These are phyloP conservation scores for Ustulina deusta DNA, from an alignment of 2,329 filamentous ascomycete genomes.

Conservation along the genomic window DNA sequence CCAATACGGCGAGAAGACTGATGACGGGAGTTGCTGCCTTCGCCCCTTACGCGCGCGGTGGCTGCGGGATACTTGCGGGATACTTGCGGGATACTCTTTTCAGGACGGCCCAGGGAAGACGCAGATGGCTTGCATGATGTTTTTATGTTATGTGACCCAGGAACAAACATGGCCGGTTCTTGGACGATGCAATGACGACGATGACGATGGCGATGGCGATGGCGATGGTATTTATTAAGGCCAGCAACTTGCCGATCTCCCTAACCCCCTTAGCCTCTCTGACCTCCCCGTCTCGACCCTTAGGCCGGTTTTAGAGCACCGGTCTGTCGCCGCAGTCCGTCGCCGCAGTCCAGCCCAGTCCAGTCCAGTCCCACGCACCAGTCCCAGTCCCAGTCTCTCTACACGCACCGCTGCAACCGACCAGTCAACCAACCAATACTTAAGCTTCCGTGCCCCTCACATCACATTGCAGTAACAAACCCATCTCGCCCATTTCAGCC, in stretches of 20 bases:
- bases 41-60: constrained; percentile 37
- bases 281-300: neutral
- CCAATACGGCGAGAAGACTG: constrained; percentile 11
- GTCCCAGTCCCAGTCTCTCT: neutral
- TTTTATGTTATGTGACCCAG: constrained; percentile 39
- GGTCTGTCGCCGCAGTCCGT: neutral
- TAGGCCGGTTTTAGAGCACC: neutral
- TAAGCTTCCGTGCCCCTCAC: constrained; percentile 33
- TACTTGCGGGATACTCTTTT: constrained; percentile 47
- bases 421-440: constrained; percentile 12
- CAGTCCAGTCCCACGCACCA: too few relatives aligned
- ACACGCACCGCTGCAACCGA: neutral
- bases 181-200: neutral
- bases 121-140: constrained; percentile 42
- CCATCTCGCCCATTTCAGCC: constrained; percentile 34
- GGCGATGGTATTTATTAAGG: constrained; percentile 28
- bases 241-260: neutral
- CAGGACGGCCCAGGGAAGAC: constrained; percentile 41
- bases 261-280: neutral
- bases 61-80: constrained; percentile 43
- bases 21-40: constrained; percentile 41
- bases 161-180: constrained; percentile 34
- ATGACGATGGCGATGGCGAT: constrained; percentile 16
- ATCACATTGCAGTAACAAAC: constrained; percentile 28
- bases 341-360: too few relatives aligned